Conservation (phyloP, 805 yeast species). For the Yarrowia keelungensis region DNA sequence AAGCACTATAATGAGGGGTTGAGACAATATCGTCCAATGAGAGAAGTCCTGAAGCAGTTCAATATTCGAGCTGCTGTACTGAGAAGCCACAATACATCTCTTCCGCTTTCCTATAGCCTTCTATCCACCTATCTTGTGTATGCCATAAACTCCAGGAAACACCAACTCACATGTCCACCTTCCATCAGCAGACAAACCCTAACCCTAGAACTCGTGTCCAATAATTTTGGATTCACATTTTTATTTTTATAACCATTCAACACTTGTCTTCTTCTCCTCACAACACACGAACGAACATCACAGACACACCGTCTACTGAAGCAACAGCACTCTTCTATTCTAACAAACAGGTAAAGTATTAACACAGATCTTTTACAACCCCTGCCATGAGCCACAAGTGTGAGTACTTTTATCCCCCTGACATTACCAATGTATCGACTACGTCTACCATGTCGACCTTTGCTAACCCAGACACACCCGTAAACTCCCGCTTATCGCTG, state of each 20-base stretch:
- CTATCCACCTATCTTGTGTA: background rate
- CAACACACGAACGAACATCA: background rate
- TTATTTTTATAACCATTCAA: background rate
- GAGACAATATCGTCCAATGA: too few relatives aligned
- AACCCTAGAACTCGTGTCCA: constrained; percentile 1
- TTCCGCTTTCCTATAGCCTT: too few relatives aligned
- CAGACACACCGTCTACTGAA: background rate
- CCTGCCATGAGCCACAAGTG: constrained; percentile 12
- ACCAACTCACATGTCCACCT: background rate
- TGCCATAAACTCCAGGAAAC: background rate
- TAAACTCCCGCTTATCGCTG: constrained; percentile 22
- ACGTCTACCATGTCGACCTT: too few relatives aligned
- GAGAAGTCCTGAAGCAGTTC: too few relatives aligned
- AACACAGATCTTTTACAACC: constrained; percentile 18
- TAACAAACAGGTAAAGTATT: constrained; percentile 32
- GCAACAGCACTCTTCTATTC: background rate
- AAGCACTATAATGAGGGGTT: too few relatives aligned
- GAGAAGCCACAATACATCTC: too few relatives aligned
- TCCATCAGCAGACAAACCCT: constrained; percentile 4
- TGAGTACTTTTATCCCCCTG: background rate
- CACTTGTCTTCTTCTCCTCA: constrained; percentile 1
- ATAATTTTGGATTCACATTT: background rate
- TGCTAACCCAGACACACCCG: constrained; percentile 30
- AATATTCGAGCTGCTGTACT: too few relatives aligned
- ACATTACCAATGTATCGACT: background rate